Conservation (phyloP, 768 basidiomycete species). For the Pisolithus tinctorius region DNA sequence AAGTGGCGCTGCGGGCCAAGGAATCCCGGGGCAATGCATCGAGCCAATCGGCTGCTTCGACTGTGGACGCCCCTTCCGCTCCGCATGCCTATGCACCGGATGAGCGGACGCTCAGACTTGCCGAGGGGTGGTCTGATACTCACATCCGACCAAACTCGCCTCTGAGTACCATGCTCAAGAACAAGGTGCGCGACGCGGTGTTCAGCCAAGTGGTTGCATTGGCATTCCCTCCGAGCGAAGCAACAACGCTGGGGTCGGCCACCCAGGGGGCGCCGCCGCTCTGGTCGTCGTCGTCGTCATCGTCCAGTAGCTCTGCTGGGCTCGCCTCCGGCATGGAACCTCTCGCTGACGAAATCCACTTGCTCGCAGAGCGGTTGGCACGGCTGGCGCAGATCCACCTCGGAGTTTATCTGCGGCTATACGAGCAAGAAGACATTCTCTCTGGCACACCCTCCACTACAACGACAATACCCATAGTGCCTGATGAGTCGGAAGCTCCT, state of each 20-base stretch:
- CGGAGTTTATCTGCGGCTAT: slow-evolving; percentile 69
- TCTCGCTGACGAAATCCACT: slow-evolving; percentile 56
- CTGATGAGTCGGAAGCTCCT: no score
- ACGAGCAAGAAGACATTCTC: slow-evolving; percentile 52
- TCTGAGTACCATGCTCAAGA: slow-evolving; percentile 53
- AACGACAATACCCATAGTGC: no score
- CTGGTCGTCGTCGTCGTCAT: slow-evolving; percentile 3
- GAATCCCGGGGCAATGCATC: slow-evolving; percentile 30
- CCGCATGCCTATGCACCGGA: slow-evolving; percentile 34
- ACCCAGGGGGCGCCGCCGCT: slow-evolving; percentile 21
- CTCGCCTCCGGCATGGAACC: slow-evolving; percentile 63
- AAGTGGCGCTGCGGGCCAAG: slow-evolving; percentile 65
- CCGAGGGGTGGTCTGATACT: slow-evolving; percentile 64
- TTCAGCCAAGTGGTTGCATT: slow-evolving; percentile 52
- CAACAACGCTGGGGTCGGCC: slow-evolving; percentile 20
- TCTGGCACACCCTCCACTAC: slow-evolving; percentile 9
- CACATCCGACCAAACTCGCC: slow-evolving; percentile 58
- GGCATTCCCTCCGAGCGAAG: slow-evolving; percentile 43
- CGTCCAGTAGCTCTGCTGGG: slow-evolving; percentile 7
- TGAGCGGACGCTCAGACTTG: slow-evolving; percentile 47
- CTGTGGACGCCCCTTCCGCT: slow-evolving; percentile 18
- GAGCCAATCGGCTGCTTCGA: slow-evolving; percentile 11
- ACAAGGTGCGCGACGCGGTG: slow-evolving; percentile 57
- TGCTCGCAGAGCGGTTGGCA: slow-evolving; percentile 64
- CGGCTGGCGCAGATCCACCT: slow-evolving; percentile 71